A percentile compares a stretch with the other conserved stretches of the same genome.
These are phyloP conservation scores for Globisporangium cystogenes DNA, from an alignment of 352 stramenopile genomes.

Conservation along the genomic window DNA sequence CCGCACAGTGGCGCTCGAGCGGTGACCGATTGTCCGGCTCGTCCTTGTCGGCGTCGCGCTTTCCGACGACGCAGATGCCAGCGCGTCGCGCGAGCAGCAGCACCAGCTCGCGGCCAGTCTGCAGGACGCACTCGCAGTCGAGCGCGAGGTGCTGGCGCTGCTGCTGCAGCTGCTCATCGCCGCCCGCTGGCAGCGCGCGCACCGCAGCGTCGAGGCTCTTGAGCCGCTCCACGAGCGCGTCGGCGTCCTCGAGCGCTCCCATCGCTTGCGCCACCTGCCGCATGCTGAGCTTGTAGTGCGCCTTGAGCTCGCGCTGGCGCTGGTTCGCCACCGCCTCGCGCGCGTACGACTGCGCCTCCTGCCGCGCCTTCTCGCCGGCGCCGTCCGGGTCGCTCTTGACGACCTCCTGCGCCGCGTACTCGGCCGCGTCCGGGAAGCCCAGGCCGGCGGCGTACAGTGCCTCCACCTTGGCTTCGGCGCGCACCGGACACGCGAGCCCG, in stretches of 20 bases:
- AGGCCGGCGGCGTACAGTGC: constrained; percentile 42
- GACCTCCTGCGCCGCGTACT: constrained; percentile 50
- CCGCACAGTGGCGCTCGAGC: constrained; percentile 26
- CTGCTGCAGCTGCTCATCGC: background rate
- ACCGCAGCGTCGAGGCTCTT: constrained; percentile 21
- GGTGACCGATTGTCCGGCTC: constrained; percentile 34
- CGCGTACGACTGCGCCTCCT: constrained; percentile 47
- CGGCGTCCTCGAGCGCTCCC: constrained; percentile 56
- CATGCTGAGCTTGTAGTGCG: constrained; percentile 54
- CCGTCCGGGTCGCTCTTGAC: constrained; percentile 66
- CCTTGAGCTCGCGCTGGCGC: constrained; percentile 45
- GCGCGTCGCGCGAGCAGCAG: constrained; percentile 48
- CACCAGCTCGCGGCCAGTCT: constrained; percentile 30
- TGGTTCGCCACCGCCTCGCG: constrained; percentile 34
- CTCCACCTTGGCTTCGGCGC: constrained; percentile 27
- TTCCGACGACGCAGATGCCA: constrained; percentile 59
- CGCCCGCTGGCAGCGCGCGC: constrained; percentile 2
- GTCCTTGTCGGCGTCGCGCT: constrained; percentile 45
- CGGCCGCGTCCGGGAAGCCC: constrained; percentile 37
- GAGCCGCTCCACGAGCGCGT: constrained; percentile 35
- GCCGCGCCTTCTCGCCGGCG: constrained; percentile 51
- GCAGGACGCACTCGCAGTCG: constrained; percentile 24
- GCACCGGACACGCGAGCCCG: constrained; percentile 46
- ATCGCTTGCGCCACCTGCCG: constrained; percentile 44
- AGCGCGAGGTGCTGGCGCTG: constrained; percentile 4